Evolutionary conservation across 2,329 filamentous ascomycete genomes (phyloP).

Genomic region (Stachybotrys echinatus): DNA sequence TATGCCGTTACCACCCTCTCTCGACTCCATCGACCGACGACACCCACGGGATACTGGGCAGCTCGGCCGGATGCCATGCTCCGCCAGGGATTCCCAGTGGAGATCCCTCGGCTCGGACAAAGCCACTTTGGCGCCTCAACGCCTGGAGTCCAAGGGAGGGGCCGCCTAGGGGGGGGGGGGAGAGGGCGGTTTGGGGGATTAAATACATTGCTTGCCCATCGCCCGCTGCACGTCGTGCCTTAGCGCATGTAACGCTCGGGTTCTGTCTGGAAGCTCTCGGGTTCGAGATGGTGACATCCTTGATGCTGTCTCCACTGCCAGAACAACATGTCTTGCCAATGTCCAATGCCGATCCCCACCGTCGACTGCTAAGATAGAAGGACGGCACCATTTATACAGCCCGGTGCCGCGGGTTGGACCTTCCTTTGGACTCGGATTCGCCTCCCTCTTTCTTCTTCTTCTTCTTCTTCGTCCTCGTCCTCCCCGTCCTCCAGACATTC

Average conservation of each 20-base stretch:
- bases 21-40: too few species aligned
- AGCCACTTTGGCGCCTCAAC: too few species aligned
- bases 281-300: not conserved
- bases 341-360: constrained; percentile 12
- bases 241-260: not conserved
- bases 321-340: constrained; percentile 8
- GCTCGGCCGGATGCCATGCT: not conserved
- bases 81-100: not conserved
- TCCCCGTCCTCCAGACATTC: not conserved
- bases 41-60: not conserved
- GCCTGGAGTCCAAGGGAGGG: too few species aligned
- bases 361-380: too few species aligned
- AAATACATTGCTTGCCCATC: not conserved
- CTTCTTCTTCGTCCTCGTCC: constrained; percentile 4
- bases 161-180: too few species aligned
- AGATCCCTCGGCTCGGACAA: too few species aligned
- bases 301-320: not conserved
- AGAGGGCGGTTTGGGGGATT: too few species aligned
- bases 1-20: not conserved
- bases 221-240: not conserved
- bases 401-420: not conserved
- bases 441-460: constrained; percentile 1
- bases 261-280: not conserved
- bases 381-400: too few species aligned
- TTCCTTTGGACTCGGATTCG: not conserved